These are phyloP conservation scores for Durio zibethinus DNA, from an alignment of 345 rosid species.

Conservation along the genomic window DNA sequence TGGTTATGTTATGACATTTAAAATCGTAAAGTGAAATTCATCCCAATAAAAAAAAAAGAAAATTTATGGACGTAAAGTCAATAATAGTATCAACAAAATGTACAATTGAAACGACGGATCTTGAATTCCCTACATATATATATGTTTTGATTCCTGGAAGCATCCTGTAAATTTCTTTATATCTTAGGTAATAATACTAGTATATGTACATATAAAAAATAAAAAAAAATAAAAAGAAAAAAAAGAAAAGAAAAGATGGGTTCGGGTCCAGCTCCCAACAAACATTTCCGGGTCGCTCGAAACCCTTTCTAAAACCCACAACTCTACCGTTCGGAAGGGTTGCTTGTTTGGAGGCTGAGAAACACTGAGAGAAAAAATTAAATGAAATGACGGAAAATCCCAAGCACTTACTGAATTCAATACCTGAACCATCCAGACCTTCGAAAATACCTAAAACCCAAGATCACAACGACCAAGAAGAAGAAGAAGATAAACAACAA, in stretches of 20 bases:
- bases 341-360: constrained; percentile 14
- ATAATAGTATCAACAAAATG: no score
- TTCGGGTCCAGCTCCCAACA: background rate
- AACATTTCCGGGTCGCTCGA: background rate
- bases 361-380: background rate
- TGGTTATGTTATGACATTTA: no score
- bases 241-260: background rate
- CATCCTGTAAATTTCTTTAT: no score
- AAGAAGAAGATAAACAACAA: constrained; percentile 26
- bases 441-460: constrained; percentile 50
- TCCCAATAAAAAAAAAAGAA: no score
- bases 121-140: no score
- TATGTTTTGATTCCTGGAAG: no score
- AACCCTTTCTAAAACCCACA: constrained; percentile 1
- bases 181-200: no score
- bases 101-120: background rate
- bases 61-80: no score
- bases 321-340: background rate
- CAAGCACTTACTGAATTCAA: constrained; percentile 31
- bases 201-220: no score
- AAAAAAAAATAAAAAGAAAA: no score
- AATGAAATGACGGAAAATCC: constrained; percentile 39
- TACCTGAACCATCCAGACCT: constrained; percentile 28
- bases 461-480: constrained; percentile 28
- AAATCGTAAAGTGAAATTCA: no score